A percentile compares a stretch with the other conserved stretches of the same genome.
These are phyloP conservation scores for Colletotrichum sp. DNA, from an alignment of 2,329 filamentous ascomycete genomes.

Conservation along the genomic window DNA sequence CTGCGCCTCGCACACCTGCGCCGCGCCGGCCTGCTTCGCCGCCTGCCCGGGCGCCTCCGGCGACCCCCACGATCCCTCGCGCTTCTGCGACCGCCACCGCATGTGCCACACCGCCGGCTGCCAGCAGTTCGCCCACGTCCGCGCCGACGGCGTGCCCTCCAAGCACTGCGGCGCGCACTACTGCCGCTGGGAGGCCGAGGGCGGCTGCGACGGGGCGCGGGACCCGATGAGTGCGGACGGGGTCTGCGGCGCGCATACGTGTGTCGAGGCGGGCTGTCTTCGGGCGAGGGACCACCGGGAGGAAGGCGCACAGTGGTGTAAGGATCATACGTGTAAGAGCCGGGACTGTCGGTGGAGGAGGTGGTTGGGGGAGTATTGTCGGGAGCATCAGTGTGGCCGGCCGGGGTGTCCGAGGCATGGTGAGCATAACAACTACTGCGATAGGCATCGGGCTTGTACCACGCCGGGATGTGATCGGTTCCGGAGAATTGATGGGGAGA, in stretches of 20 bases:
- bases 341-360: slow-evolving; percentile 26
- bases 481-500: slow-evolving; percentile 14
- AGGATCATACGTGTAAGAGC: slow-evolving; percentile 29
- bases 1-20: slow-evolving; percentile 33
- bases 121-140: slow-evolving; percentile 28
- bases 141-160: slow-evolving; percentile 27
- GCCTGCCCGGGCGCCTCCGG: slow-evolving; percentile 23
- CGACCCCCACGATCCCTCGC: slow-evolving; percentile 18
- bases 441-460: slow-evolving; percentile 23
- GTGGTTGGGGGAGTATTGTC: slow-evolving; percentile 26
- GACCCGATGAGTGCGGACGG: slow-evolving; percentile 3
- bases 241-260: slow-evolving; percentile 26
- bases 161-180: slow-evolving; percentile 33
- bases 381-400: slow-evolving; percentile 29
- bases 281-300: slow-evolving; percentile 14
- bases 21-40: slow-evolving; percentile 26
- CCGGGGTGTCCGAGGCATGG: slow-evolving; percentile 29
- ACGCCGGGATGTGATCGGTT: slow-evolving; percentile 9
- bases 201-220: slow-evolving; percentile 29
- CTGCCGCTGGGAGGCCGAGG: slow-evolving; percentile 26
- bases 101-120: slow-evolving; percentile 28
- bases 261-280: slow-evolving; percentile 27
- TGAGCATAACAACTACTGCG: slow-evolving; percentile 24
- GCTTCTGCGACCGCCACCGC: slow-evolving; percentile 34
- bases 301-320: slow-evolving; percentile 19